Evolutionary conservation across 2,329 filamentous ascomycete species (phyloP).

Genomic region (Lojkania enalia): DNA sequence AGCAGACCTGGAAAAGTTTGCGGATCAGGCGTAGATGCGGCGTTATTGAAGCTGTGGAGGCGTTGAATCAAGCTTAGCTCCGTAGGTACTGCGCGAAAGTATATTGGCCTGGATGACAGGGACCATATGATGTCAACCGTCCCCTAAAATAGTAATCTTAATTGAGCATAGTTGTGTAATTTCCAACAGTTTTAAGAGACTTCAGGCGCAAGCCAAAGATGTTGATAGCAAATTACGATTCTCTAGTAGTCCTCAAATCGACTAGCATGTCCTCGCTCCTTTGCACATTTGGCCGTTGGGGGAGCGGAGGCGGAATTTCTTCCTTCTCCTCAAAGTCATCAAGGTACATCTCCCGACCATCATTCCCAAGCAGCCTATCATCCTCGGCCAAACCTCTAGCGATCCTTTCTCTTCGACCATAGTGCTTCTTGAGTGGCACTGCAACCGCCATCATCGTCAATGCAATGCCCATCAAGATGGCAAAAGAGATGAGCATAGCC

Average conservation of each 20-base stretch:
- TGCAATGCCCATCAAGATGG: slow-evolving; percentile 7
- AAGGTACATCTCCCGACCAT: slow-evolving; percentile 6
- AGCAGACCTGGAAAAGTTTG: background rate
- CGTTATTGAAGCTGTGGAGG: too few relatives aligned
- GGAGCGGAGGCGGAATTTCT: slow-evolving; percentile 5
- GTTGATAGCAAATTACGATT: too few relatives aligned
- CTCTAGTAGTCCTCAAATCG: slow-evolving; percentile 4
- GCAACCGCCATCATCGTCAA: background rate
- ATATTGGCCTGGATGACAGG: too few relatives aligned
- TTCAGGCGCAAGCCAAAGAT: too few relatives aligned
- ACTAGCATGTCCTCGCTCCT: slow-evolving; percentile 1
- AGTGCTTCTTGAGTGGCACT: slow-evolving; percentile 1
- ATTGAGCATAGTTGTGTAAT: too few relatives aligned
- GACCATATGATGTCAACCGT: too few relatives aligned
- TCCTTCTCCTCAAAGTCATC: slow-evolving; percentile 7
- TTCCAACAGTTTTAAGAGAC: too few relatives aligned
- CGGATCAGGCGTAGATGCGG: too few relatives aligned
- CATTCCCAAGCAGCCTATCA: slow-evolving; percentile 16
- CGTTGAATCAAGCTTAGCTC: too few relatives aligned
- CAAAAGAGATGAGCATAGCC: slow-evolving; percentile 15
- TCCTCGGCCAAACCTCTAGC: slow-evolving; percentile 9
- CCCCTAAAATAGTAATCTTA: too few relatives aligned
- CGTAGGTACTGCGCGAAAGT: too few relatives aligned
- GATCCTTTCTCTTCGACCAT: background rate
- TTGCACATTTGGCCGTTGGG: slow-evolving; percentile 3